phyloP scores from a whole-genome alignment of 768 basidiomycete species.

The Nidularia pulvinata region DNA sequence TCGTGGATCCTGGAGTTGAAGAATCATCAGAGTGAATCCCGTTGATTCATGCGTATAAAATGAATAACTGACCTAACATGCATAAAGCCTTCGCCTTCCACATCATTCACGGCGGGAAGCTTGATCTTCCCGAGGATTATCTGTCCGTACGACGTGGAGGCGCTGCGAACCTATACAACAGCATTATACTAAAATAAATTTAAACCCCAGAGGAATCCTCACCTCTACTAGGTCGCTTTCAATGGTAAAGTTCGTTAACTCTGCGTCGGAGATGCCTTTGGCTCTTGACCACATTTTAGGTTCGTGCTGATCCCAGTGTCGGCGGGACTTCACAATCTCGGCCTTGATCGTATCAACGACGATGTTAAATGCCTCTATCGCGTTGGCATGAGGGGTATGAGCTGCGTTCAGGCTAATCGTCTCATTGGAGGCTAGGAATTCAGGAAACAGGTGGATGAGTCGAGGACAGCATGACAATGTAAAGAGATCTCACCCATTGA shows the following conservation, averaged over 20 bases:
- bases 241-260: constrained; percentile 52
- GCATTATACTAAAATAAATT: constrained; percentile 34
- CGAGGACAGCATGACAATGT: too few species aligned
- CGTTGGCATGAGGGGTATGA: constrained; percentile 59
- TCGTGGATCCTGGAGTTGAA: constrained; percentile 63
- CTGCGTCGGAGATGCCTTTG: constrained; percentile 42
- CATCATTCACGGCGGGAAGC: constrained; percentile 65
- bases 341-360: constrained; percentile 57
- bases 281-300: constrained; percentile 74
- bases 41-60: constrained; percentile 2
- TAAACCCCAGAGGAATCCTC: constrained; percentile 5
- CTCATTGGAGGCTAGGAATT: constrained; percentile 51
- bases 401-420: constrained; percentile 54
- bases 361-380: constrained; percentile 63
- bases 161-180: constrained; percentile 43
- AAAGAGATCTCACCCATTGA: too few species aligned
- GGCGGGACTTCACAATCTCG: constrained; percentile 68
- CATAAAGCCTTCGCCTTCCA: constrained; percentile 62
- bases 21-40: constrained; percentile 2
- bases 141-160: constrained; percentile 60
- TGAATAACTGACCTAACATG: constrained; percentile 59
- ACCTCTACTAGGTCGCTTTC: constrained; percentile 42
- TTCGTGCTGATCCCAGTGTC: constrained; percentile 72
- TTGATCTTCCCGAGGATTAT: constrained; percentile 79
- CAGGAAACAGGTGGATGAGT: too few species aligned